A percentile compares a stretch with the other conserved stretches of the same genome.
Conservation (phyloP, 2,329 filamentous ascomycete species). For the Aaosphaeria pasadenensis region DNA sequence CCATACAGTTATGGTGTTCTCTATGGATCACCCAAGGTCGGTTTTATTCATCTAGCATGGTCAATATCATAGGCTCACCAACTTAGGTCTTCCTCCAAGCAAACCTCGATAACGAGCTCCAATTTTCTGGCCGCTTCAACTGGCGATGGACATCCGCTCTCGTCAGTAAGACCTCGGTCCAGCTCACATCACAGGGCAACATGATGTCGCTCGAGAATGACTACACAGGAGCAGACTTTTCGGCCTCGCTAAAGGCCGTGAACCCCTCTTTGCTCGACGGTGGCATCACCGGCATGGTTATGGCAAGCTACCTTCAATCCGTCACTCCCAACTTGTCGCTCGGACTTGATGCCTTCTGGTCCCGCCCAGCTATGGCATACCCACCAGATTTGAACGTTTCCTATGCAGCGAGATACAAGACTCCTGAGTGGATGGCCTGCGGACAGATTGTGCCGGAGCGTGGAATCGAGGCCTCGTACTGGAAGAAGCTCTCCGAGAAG, state of each 20-base stretch:
- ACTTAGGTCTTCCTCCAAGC: constrained; percentile 88
- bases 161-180: constrained; percentile 82
- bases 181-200: constrained; percentile 81
- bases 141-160: constrained; percentile 80
- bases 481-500: constrained; percentile 87
- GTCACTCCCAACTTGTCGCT: constrained; percentile 83
- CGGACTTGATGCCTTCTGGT: constrained; percentile 91
- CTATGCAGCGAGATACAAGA: constrained; percentile 89
- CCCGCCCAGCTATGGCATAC: constrained; percentile 77
- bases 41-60: constrained; percentile 26
- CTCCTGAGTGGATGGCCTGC: constrained; percentile 87
- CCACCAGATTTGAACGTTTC: constrained; percentile 89
- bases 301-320: constrained; percentile 93
- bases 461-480: constrained; percentile 86
- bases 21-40: constrained; percentile 88
- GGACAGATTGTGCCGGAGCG: constrained; percentile 88
- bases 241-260: constrained; percentile 85
- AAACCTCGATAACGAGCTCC: constrained; percentile 88
- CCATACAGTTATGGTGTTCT: constrained; percentile 94
- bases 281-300: constrained; percentile 89
- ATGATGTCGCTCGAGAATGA: constrained; percentile 95
- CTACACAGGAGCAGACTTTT: constrained; percentile 91
- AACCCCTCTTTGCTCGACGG: constrained; percentile 95
- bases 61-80: constrained; percentile 17
- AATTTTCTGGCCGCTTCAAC: constrained; percentile 86